Evolutionary conservation across 2,329 filamentous ascomycete species (phyloP).

Genomic region (Amylocarpus encephaloides): DNA sequence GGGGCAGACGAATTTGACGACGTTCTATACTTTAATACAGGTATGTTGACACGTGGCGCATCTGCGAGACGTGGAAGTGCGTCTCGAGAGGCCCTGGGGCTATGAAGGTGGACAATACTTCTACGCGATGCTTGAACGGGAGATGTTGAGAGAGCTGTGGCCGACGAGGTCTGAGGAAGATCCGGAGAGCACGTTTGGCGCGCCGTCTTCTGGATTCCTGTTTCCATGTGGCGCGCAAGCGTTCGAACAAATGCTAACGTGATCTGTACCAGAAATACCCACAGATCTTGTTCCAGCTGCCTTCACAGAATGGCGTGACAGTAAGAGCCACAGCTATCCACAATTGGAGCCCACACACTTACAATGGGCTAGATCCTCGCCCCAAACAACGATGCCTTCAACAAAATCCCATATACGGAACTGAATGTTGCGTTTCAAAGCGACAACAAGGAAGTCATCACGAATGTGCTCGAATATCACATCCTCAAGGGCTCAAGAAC

Average conservation of each 20-base stretch:
- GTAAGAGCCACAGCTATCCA: conserved; percentile 28
- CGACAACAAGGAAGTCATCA: conserved; percentile 34
- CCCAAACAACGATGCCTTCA: conserved; percentile 33
- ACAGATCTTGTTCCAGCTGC: conserved; percentile 39
- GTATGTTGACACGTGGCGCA: conserved; percentile 23
- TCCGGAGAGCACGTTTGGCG: not conserved
- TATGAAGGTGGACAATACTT: not conserved
- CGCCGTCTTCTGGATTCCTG: no score
- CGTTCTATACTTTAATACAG: conserved; percentile 39
- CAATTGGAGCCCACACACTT: conserved; percentile 1
- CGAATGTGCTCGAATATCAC: conserved; percentile 34
- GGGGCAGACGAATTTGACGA: conserved; percentile 37
- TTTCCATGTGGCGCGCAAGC: no score
- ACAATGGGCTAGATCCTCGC: conserved; percentile 33
- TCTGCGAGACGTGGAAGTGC: not conserved
- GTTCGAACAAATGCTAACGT: conserved; percentile 5
- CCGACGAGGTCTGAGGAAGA: not conserved
- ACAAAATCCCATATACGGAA: conserved; percentile 32
- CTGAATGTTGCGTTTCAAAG: conserved; percentile 26
- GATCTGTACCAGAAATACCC: conserved; percentile 38
- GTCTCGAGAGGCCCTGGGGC: not conserved
- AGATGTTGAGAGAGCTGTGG: no score
- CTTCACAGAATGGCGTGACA: conserved; percentile 39
- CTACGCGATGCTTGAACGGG: no score
- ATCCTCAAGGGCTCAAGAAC: conserved; percentile 30